Evolutionary conservation across 306 rosid genomes (phyloP), one percentile per base, ranked within the genome.

Genomic region (Dicorynia guianensis): DNA sequence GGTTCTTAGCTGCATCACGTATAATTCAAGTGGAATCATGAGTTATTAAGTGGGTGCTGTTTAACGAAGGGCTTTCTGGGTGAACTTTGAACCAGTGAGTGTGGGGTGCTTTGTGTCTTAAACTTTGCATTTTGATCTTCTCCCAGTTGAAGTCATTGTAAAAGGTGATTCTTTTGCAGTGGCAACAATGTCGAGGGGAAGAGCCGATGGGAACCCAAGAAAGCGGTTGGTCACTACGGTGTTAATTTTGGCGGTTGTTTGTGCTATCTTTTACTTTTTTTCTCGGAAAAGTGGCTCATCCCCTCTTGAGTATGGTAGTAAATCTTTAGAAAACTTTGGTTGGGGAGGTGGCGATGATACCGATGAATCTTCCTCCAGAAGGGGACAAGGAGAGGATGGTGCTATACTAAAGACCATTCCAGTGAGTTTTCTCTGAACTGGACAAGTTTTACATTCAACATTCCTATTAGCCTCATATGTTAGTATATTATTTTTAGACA

Each of bases 331-430:
- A 67, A 78, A 70, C 77, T 65, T 87, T 58, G 90, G 89, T 49
- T 81, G 68, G 84, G 82, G 82, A 79, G 82, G 82, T 58, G 85
- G 83, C 19, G 87, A 83, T 19, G 93, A 85, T 54, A 67, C 72
- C 4, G 82, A 68, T 76, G 91, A 83, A 60, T 74, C 89, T 76
- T 87, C 85, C 44, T 75, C 81, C 47, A 80, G 67, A 70, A 56
- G 52, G 40, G 90, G 75, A 77, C 88, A 75, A 30, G 80, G 55
- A 63, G 85, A 83, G 20, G 80, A 81, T 42, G 76, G 64, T 72
- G 71, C 48, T 15, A 11, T 80, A 14, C 86, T 88, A 10, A 92
- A 86, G 84, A 94, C 90, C 75, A 82, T 90, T 82, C 98, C 92
- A 4, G 98, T 94, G 83, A 85, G 98, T 90, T 49, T 40, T 68